Evolutionary conservation across 371 early-diverging fungal genomes (phyloP), one percentile per base, ranked within the genome.

Genomic region (Syncephalastrum contaminatum): DNA sequence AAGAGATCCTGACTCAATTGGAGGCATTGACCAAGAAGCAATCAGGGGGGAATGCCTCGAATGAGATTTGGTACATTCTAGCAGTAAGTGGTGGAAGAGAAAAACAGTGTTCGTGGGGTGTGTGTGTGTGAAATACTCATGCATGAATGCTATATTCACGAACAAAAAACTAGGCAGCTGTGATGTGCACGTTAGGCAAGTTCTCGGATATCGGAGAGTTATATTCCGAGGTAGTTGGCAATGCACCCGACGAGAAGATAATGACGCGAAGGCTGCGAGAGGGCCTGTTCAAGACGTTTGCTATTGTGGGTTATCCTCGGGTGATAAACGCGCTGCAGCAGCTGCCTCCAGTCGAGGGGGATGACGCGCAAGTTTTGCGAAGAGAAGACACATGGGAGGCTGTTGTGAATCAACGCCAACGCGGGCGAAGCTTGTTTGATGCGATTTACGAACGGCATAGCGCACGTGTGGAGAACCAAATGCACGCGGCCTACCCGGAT

Each of bases 331-430:
- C 62, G 15, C 47, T 75, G 5, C 64, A 67, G 16, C 58, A 63
- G 8, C 53, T 75, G 8, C 24, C 51, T 15, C 49, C 50, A 19
- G 64, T 52, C 5, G 67, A 63, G 15, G 66, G 72, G 12, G 64
- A 56, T n/a, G 36, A 44, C 3, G 51, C 44, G 18, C 24, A 30
- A 30, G 24, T 50, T 36, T n/a, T 15, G 4, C 58, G 69, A 25
- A 56, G 52, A 24, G 72, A 75, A 51, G 54, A 64, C 4, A 44
- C 56, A 19, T 96, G 96, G 96, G 89, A 92, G 67, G 93, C 95
- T 67, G 83, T 89, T 25, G 48, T 87, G 13, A 73, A 73, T 39
- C 73, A 91, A 49, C 68, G 94, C 13, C 84, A 86, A 27, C 70
- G 78, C 5, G 87, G 75, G 24, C 59, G 40, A 44, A 39, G 43